These are phyloP conservation scores for Pseudogymnoascus sp. DNA, from an alignment of 2,329 filamentous ascomycete genomes.

Conservation along the genomic window DNA sequence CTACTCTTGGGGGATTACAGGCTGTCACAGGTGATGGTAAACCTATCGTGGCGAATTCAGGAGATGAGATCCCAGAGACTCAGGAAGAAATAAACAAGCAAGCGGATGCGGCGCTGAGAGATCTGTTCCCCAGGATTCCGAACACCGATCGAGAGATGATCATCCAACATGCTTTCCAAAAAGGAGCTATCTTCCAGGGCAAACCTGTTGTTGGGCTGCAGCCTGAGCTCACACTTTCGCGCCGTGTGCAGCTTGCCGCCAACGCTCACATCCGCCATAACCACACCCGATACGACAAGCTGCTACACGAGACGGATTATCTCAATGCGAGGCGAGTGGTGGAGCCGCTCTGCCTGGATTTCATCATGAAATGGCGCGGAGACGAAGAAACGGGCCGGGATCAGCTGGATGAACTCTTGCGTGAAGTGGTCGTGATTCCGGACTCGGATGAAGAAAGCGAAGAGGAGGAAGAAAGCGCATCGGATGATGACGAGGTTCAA, in stretches of 20 bases:
- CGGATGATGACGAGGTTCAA: slow-evolving; percentile 17
- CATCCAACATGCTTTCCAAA: slow-evolving; percentile 56
- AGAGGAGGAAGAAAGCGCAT: slow-evolving; percentile 11
- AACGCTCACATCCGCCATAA: slow-evolving; percentile 60
- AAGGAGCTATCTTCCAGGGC: slow-evolving; percentile 46
- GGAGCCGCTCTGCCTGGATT: slow-evolving; percentile 54
- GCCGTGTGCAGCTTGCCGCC: slow-evolving; percentile 58
- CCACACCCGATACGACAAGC: slow-evolving; percentile 59
- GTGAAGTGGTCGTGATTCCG: slow-evolving; percentile 58
- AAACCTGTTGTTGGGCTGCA: slow-evolving; percentile 54
- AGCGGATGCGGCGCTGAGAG: slow-evolving; percentile 55
- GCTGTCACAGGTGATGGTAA: slow-evolving; percentile 19
- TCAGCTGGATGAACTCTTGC: slow-evolving; percentile 59
- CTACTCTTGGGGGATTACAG: slow-evolving; percentile 26
- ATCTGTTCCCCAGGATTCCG: slow-evolving; percentile 60
- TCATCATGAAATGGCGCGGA: slow-evolving; percentile 65
- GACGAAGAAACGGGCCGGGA: slow-evolving; percentile 64
- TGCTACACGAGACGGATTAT: slow-evolving; percentile 53
- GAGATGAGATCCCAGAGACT: slow-evolving; percentile 52
- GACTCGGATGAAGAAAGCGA: slow-evolving; percentile 29
- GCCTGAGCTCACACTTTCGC: slow-evolving; percentile 48
- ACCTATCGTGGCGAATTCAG: slow-evolving; percentile 28
- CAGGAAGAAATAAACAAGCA: slow-evolving; percentile 56
- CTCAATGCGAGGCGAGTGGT: slow-evolving; percentile 55
- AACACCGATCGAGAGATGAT: slow-evolving; percentile 58